A percentile compares a stretch with the other conserved stretches of the same genome.
Conservation (phyloP, 2,329 filamentous ascomycete species). For the Elsinoe batatas region DNA sequence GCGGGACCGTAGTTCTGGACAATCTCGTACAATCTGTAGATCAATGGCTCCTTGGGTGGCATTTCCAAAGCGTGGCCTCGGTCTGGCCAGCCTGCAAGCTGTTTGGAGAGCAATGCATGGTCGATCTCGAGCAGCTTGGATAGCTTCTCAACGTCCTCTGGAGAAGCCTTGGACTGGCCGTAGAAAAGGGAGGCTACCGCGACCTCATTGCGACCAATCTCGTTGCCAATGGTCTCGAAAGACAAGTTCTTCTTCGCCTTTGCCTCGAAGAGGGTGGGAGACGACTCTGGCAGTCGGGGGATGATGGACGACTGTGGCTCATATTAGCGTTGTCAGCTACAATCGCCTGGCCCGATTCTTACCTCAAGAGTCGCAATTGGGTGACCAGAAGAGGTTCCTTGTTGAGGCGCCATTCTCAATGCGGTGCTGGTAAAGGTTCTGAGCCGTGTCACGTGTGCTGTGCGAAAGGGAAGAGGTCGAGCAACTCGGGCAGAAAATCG, state of each 20-base stretch:
- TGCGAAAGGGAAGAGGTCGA: neutral
- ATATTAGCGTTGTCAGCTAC: slow-evolving; percentile 13
- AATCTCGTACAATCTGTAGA: slow-evolving; percentile 88
- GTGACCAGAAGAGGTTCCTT: slow-evolving; percentile 19
- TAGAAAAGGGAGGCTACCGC: slow-evolving; percentile 85
- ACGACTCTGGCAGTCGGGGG: slow-evolving; percentile 59
- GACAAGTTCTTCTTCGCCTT: slow-evolving; percentile 66
- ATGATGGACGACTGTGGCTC: slow-evolving; percentile 51
- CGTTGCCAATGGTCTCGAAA: slow-evolving; percentile 67
- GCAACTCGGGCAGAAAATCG: neutral
- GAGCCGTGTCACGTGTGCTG: neutral
- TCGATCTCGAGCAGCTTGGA: slow-evolving; percentile 55
- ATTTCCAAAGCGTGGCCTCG: slow-evolving; percentile 69
- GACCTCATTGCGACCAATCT: slow-evolving; percentile 70
- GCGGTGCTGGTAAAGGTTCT: neutral
- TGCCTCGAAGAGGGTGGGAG: slow-evolving; percentile 65
- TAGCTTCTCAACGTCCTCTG: slow-evolving; percentile 60
- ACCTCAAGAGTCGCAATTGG: slow-evolving; percentile 27
- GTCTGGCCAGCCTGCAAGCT: slow-evolving; percentile 67
- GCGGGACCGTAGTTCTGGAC: slow-evolving; percentile 96
- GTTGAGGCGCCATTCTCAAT: slow-evolving; percentile 22
- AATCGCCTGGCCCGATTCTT: slow-evolving; percentile 11
- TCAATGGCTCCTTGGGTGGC: slow-evolving; percentile 75
- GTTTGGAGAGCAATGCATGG: slow-evolving; percentile 45
- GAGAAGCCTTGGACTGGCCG: slow-evolving; percentile 65